Evolutionary conservation across 164 flowering plant species (phyloP).

Genomic region (Stephania japonica): DNA sequence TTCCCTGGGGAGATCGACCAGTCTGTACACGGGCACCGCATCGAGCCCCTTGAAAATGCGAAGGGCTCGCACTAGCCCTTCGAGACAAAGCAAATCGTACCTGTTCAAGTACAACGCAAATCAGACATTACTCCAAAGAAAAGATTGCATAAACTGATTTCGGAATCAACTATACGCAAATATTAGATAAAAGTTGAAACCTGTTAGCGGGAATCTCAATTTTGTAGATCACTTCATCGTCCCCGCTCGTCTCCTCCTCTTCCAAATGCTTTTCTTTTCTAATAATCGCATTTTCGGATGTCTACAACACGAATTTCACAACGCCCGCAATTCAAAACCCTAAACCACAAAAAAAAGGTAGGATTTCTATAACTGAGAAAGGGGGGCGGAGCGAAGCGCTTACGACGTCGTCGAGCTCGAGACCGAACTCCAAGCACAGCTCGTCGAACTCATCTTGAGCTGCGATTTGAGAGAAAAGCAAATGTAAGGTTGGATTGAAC

Average conservation of each 20-base stretch:
- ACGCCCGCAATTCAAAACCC: neutral
- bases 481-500: neutral
- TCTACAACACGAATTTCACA: conserved; percentile 28
- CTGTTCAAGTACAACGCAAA: conserved; percentile 20
- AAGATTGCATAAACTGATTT: neutral
- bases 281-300: conserved; percentile 83
- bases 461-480: conserved; percentile 16
- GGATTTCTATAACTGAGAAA: neutral
- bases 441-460: conserved; percentile 88
- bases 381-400: conserved; percentile 15
- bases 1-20: conserved; percentile 37
- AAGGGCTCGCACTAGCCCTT: conserved; percentile 82
- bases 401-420: conserved; percentile 96
- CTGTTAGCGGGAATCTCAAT: conserved; percentile 93
- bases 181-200: conserved; percentile 8
- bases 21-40: conserved; percentile 50
- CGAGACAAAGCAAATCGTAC: conserved; percentile 93
- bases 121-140: neutral
- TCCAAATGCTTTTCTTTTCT: conserved; percentile 89
- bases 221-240: conserved; percentile 87
- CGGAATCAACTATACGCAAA: neutral
- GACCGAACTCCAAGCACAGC: conserved; percentile 74
- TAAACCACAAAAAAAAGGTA: neutral
- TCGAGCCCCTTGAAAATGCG: conserved; percentile 58
- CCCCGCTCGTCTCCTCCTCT: conserved; percentile 41